Base-by-base conservation (phyloP, 306 rosid species). In the Ormosia emarginata region DNA sequence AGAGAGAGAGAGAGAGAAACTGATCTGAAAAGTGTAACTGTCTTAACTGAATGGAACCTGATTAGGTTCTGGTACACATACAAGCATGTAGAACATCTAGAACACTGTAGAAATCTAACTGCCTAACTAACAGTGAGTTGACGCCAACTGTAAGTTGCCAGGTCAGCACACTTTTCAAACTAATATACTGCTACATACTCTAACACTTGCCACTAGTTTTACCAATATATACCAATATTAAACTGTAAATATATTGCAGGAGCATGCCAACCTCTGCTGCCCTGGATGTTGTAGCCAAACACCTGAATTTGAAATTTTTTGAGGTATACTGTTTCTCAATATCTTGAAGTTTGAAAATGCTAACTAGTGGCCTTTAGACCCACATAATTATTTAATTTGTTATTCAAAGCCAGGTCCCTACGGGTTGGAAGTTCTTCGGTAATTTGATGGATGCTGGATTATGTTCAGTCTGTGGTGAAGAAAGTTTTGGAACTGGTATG, bases 191-290 rank as follows among this genome's bases (percentile, higher is more conserved):
- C 24, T 24, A 24, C 24, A 1, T 24, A 24, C 24, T 24, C 24
- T 24, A 24, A 24, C 24, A 24, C 24, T 24, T 24, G 6, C 57
- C 70, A 39, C 67, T 67, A 41, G 46, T 40, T 71, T 80, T 62
- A 44, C 43, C 36, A 15, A 63, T 52, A 53, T 43, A 67, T 62
- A 40, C 56, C 62, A 53, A 59, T 79, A 71, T 68, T 50, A 47
- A 77, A 47, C 70, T 44, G 64, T 32, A 71, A 70, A 66, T 81
- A 36, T 49, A 71, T 83, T 89, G 79, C 80, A 95, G 99, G 98
- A 95, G 99, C 88, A 95, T 95, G 99, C 99, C 99, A 56, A 95
- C 99, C 81, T 95, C 99, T 41, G 99, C 99, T 82, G 99, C 99
- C 88, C 92, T 95, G 82, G 99, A 95, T 88, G 97, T 95, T 82